Evolutionary conservation across 2,329 filamentous ascomycete species (phyloP).

Genomic region (Rhynchosporium graminicola): DNA sequence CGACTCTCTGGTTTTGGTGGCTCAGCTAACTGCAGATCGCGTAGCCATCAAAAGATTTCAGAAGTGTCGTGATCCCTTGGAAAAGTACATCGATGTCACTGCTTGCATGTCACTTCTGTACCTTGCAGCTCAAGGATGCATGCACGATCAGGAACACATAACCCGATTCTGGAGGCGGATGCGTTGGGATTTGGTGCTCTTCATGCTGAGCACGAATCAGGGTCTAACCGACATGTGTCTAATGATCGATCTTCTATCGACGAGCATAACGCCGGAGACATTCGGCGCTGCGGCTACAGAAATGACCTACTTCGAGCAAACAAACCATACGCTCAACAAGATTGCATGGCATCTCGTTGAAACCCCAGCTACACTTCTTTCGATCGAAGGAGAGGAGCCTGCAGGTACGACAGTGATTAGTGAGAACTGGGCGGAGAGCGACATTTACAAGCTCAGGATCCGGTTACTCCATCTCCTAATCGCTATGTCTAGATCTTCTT

Average conservation of each 20-base stretch:
- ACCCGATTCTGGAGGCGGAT: slow-evolving; percentile 66
- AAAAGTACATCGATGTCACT: slow-evolving; percentile 60
- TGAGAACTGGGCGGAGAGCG: slow-evolving; percentile 32
- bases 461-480: slow-evolving; percentile 53
- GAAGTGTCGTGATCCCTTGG: slow-evolving; percentile 49
- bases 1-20: slow-evolving; percentile 55
- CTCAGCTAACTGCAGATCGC: slow-evolving; percentile 58
- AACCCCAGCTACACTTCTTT: not conserved
- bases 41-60: slow-evolving; percentile 49
- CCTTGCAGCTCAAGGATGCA: slow-evolving; percentile 61
- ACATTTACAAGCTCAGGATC: slow-evolving; percentile 36
- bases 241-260: slow-evolving; percentile 66
- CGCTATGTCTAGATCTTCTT: slow-evolving; percentile 61
- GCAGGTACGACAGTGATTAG: slow-evolving; percentile 40
- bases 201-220: slow-evolving; percentile 69
- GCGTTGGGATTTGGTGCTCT: slow-evolving; percentile 64
- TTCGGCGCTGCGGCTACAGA: slow-evolving; percentile 65
- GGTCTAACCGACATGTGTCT: slow-evolving; percentile 61
- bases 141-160: slow-evolving; percentile 40
- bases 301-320: slow-evolving; percentile 43
- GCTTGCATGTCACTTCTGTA: slow-evolving; percentile 68
- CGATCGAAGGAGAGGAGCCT: slow-evolving; percentile 34
- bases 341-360: slow-evolving; percentile 47
- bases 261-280: slow-evolving; percentile 62
- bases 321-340: slow-evolving; percentile 41